A percentile compares a stretch with the other conserved stretches of the same genome.
Conservation (phyloP, 148 eudicot genomes). For the Rhododendron griersonianum region DNA sequence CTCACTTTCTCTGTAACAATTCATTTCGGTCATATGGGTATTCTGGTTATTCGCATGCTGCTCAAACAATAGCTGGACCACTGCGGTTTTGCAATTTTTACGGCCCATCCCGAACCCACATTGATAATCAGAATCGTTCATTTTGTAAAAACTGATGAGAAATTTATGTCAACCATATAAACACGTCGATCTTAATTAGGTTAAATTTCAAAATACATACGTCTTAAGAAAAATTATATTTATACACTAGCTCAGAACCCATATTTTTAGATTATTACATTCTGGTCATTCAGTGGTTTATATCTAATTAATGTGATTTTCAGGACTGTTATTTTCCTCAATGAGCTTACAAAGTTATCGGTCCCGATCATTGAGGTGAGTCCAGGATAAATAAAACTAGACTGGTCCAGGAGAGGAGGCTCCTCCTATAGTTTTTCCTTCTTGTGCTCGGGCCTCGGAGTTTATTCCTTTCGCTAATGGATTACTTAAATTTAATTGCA, state of each 20-base stretch:
- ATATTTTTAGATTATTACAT: neutral
- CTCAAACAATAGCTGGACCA: neutral
- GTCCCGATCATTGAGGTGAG: neutral
- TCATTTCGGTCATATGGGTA: neutral
- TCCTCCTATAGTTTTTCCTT: neutral
- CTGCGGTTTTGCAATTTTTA: neutral
- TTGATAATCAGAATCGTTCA: neutral
- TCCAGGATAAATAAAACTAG: neutral
- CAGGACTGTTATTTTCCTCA: too few species aligned
- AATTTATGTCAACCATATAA: too few species aligned
- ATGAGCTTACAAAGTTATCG: too few species aligned
- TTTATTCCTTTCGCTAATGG: too few species aligned
- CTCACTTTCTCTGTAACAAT: neutral
- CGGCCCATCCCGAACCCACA: neutral
- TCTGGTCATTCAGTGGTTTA: neutral
- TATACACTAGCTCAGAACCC: neutral
- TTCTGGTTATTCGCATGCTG: neutral
- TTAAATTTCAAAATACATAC: neutral
- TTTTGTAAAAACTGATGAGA: too few species aligned
- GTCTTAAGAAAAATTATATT: too few species aligned
- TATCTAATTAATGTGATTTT: neutral
- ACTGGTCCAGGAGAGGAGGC: neutral
- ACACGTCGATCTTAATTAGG: neutral
- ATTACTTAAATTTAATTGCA: too few species aligned
- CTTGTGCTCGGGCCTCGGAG: neutral